A percentile compares a stretch with the other conserved stretches of the same genome.
Conservation (phyloP, 2,329 filamentous ascomycete genomes). For the Arthrobotrys sphaeroides region DNA sequence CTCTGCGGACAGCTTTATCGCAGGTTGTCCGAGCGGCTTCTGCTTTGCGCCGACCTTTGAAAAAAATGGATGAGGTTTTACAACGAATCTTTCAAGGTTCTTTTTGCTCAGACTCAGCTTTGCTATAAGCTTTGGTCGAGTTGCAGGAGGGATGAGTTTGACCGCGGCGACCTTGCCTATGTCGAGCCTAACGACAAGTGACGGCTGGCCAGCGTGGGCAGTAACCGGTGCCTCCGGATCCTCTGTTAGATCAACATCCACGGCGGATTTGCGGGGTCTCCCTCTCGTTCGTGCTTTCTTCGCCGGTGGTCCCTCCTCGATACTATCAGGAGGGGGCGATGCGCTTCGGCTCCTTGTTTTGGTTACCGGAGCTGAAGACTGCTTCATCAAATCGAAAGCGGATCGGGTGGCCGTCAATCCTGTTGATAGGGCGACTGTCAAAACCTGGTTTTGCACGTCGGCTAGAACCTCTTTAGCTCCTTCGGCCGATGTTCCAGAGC, state of each 20-base stretch:
- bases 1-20: background rate
- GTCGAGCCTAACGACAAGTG: conserved; percentile 27
- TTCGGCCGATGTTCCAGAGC: background rate
- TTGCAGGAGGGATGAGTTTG: conserved; percentile 15
- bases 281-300: conserved; percentile 48
- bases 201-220: background rate
- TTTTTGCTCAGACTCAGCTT: conserved; percentile 32
- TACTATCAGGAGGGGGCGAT: conserved; percentile 26
- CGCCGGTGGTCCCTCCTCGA: conserved; percentile 30
- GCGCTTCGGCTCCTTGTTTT: conserved; percentile 48
- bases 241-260: background rate
- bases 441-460: background rate
- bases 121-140: conserved; percentile 21
- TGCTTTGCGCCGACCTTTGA: conserved; percentile 35
- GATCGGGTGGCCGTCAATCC: conserved; percentile 11
- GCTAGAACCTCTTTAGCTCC: background rate
- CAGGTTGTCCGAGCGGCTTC: conserved; percentile 16
- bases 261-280: conserved; percentile 34
- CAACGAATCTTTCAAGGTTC: conserved; percentile 24
- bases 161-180: conserved; percentile 40
- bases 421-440: background rate
- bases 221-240: background rate
- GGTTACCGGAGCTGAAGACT: background rate
- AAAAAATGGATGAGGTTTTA: conserved; percentile 49
- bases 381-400: conserved; percentile 49